Percentiles rank a stretch among this genome's conserved stretches.
These are phyloP conservation scores for Chernovozyma aurita DNA, from an alignment of 1,139 yeast genomes.

Conservation along the genomic window DNA sequence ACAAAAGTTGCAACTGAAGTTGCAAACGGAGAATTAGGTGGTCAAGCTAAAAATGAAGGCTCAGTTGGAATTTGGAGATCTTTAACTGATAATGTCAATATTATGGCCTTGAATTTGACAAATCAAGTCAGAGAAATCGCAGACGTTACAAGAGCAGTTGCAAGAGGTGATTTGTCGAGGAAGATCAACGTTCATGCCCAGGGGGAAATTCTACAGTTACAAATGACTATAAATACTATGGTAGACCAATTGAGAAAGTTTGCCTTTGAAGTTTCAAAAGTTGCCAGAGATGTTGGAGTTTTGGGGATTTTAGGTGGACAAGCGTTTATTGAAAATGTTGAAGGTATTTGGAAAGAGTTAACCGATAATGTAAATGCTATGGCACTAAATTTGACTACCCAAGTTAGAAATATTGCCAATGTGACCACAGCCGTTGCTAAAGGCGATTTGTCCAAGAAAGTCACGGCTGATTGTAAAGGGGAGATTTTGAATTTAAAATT, in stretches of 20 bases:
- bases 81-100: conserved; percentile 77
- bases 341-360: conserved; percentile 86
- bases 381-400: conserved; percentile 84
- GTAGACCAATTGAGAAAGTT: conserved; percentile 84
- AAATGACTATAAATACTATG: conserved; percentile 79
- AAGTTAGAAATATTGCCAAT: conserved; percentile 84
- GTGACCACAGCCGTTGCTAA: conserved; percentile 93
- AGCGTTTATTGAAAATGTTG: conserved; percentile 77
- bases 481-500: conserved; percentile 77
- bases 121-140: conserved; percentile 84
- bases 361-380: conserved; percentile 88
- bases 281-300: conserved; percentile 87
- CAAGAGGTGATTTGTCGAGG: conserved; percentile 71
- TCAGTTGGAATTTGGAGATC: conserved; percentile 86
- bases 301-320: conserved; percentile 87
- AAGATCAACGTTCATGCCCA: conserved; percentile 82
- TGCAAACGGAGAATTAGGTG: conserved; percentile 81
- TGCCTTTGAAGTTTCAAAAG: conserved; percentile 85
- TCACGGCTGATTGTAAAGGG: conserved; percentile 86
- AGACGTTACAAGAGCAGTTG: conserved; percentile 82
- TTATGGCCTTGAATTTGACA: conserved; percentile 82
- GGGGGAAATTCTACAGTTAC: conserved; percentile 75
- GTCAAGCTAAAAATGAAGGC: conserved; percentile 80
- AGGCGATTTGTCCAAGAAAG: conserved; percentile 81
- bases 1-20: conserved; percentile 86